Percentiles rank a stretch among this genome's conserved stretches.
Conservation (phyloP, 1,139 yeast species). For the Debaryomyces sp. region DNA sequence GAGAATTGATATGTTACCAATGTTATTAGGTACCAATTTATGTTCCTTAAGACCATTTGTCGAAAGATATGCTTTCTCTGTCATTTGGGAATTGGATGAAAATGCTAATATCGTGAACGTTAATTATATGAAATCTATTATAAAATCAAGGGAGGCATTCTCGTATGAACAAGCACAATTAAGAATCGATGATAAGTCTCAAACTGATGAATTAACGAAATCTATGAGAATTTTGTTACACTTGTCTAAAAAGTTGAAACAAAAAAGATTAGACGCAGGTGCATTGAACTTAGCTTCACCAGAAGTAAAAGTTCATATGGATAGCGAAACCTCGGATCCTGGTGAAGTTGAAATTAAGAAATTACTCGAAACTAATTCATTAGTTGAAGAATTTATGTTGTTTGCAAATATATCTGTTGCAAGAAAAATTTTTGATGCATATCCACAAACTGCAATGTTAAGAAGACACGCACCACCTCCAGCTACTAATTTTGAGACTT, state of each 20-base stretch:
- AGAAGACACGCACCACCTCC: conserved; percentile 98
- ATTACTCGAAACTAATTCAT: conserved; percentile 85
- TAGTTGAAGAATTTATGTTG: conserved; percentile 98
- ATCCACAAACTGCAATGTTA: conserved; percentile 97
- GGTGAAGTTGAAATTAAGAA: conserved; percentile 92
- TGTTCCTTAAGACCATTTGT: conserved; percentile 96
- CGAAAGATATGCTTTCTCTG: conserved; percentile 94
- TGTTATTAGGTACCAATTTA: conserved; percentile 90
- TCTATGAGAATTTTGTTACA: conserved; percentile 84
- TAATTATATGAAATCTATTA: conserved; percentile 83
- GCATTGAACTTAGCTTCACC: conserved; percentile 97
- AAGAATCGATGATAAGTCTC: conserved; percentile 79
- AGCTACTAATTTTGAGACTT: conserved; percentile 82
- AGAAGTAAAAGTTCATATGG: conserved; percentile 96
- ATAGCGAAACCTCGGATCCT: conserved; percentile 96
- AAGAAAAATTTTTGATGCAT: conserved; percentile 84
- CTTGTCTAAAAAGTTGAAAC: conserved; percentile 81
- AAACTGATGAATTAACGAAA: conserved; percentile 80
- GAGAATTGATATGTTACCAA: conserved; percentile 98
- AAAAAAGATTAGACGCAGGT: conserved; percentile 88
- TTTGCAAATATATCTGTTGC: conserved; percentile 97
- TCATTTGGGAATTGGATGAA: conserved; percentile 90
- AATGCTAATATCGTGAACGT: conserved; percentile 86
- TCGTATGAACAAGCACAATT: conserved; percentile 93
- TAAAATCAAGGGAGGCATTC: conserved; percentile 91